Percentiles rank a stretch among this genome's conserved stretches.
phyloP scores from a whole-genome alignment of 331 rosid species.

The Quercus lobata region DNA sequence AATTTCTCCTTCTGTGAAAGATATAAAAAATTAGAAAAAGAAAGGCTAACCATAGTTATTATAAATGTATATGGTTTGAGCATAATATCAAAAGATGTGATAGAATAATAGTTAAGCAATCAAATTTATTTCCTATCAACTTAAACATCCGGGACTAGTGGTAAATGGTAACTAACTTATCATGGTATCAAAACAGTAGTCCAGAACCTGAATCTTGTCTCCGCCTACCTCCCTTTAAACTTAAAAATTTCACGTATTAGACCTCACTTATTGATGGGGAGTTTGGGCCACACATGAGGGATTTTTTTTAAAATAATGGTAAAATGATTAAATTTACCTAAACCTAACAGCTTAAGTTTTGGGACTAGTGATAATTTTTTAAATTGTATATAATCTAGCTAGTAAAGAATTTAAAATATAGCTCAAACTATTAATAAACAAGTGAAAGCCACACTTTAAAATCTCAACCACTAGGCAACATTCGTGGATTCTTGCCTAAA shows the following conservation, averaged over 20 bases:
- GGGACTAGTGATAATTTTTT: too few relatives aligned
- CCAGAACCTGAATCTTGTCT: too few relatives aligned
- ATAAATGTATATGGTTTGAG: background rate
- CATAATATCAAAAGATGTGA: background rate
- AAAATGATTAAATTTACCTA: too few relatives aligned
- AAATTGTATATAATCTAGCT: background rate
- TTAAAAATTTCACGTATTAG: too few relatives aligned
- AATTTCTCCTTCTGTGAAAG: constrained; percentile 63
- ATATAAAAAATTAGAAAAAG: constrained; percentile 10
- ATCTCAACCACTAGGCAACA: background rate
- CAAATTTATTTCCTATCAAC: too few relatives aligned
- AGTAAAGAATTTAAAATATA: background rate
- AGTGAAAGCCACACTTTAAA: background rate
- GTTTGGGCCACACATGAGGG: too few relatives aligned
- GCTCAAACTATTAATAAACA: background rate
- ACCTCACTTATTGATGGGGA: too few relatives aligned
- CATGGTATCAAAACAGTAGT: too few relatives aligned
- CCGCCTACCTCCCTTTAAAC: too few relatives aligned
- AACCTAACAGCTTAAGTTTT: too few relatives aligned
- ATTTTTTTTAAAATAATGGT: too few relatives aligned
- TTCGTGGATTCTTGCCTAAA: background rate
- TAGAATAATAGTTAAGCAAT: too few relatives aligned
- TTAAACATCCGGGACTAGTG: background rate
- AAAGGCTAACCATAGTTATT: background rate
- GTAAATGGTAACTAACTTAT: background rate